phyloP scores from a whole-genome alignment of 176 grass and related monocot genomes.

The Areca catechu region DNA sequence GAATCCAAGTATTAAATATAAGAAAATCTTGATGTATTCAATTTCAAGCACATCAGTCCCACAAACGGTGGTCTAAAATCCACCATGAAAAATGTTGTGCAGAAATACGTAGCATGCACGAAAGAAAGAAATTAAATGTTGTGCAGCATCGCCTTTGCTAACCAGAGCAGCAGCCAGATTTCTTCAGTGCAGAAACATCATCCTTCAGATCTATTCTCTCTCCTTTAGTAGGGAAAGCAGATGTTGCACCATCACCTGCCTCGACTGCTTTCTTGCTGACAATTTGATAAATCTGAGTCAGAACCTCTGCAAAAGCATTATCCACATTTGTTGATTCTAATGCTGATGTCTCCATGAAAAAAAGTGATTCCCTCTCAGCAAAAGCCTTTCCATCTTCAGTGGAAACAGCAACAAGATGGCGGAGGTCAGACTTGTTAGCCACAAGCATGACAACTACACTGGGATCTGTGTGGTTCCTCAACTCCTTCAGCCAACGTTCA shows the following conservation, averaged over 20 bases:
- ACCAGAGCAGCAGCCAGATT: slow-evolving; percentile 46
- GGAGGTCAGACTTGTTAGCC: slow-evolving; percentile 52
- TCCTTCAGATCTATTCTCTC: slow-evolving; percentile 57
- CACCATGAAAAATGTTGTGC: background rate
- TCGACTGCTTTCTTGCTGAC: slow-evolving; percentile 44
- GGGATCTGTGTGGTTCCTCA: slow-evolving; percentile 56
- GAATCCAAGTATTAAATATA: too few relatives aligned
- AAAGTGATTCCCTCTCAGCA: slow-evolving; percentile 44
- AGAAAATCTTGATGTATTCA: too few relatives aligned
- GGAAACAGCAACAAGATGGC: slow-evolving; percentile 44
- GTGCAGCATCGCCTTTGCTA: slow-evolving; percentile 21
- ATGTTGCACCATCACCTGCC: slow-evolving; percentile 21
- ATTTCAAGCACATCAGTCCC: too few relatives aligned
- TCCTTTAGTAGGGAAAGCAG: slow-evolving; percentile 24
- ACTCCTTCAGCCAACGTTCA: slow-evolving; percentile 50
- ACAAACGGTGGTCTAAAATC: too few relatives aligned
- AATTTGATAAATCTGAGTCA: slow-evolving; percentile 52
- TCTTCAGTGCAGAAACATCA: slow-evolving; percentile 45
- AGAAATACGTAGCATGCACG: slow-evolving; percentile 9
- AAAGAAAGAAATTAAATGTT: slow-evolving; percentile 15
- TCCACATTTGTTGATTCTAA: slow-evolving; percentile 46
- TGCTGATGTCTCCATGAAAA: slow-evolving; percentile 53
- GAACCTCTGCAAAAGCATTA: slow-evolving; percentile 39
- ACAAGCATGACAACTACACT: slow-evolving; percentile 42
- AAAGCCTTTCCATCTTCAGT: slow-evolving; percentile 49